phyloP scores from a whole-genome alignment of 2,329 filamentous ascomycete species.

The Neofusicoccum sp. region DNA sequence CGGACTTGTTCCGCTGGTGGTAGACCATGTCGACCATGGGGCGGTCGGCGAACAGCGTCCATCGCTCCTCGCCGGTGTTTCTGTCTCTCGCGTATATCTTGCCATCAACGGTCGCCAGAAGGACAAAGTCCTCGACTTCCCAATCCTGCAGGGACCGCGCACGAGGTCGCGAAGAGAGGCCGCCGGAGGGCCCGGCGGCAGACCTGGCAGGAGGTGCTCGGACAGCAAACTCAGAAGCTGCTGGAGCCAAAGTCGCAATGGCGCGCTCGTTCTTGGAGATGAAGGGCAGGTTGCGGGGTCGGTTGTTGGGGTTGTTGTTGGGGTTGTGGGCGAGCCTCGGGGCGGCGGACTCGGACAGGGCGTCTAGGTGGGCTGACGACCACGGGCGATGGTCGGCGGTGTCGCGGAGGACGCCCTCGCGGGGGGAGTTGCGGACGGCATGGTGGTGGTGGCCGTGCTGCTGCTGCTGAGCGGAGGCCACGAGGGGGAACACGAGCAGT shows the following conservation, averaged over 20 bases:
- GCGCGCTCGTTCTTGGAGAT: constrained; percentile 76
- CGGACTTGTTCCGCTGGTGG: constrained; percentile 56
- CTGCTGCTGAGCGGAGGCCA: constrained; percentile 45
- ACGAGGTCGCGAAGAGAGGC: constrained; percentile 73
- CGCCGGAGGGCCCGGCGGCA: constrained; percentile 42
- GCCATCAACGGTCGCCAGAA: constrained; percentile 99
- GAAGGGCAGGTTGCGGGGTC: constrained; percentile 26
- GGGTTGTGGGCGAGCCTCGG: background rate
- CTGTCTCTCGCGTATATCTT: constrained; percentile 90
- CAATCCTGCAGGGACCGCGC: constrained; percentile 98
- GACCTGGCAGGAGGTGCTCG: constrained; percentile 81
- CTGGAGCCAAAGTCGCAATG: constrained; percentile 92
- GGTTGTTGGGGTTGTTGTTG: constrained; percentile 24
- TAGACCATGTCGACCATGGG: constrained; percentile 92
- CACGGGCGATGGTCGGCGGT: constrained; percentile 28
- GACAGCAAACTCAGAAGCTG: constrained; percentile 72
- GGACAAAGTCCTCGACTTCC: constrained; percentile 99
- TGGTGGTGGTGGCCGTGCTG: constrained; percentile 27
- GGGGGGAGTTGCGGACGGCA: constrained; percentile 32
- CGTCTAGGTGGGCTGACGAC: constrained; percentile 19
- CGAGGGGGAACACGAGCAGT: constrained; percentile 36
- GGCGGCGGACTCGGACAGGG: constrained; percentile 12
- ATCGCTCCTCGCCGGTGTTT: constrained; percentile 79
- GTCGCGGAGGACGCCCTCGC: constrained; percentile 32
- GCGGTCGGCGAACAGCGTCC: constrained; percentile 81